phyloP scores from a whole-genome alignment of 2,329 filamentous ascomycete species.

The Coniochaeta ligniaria region DNA sequence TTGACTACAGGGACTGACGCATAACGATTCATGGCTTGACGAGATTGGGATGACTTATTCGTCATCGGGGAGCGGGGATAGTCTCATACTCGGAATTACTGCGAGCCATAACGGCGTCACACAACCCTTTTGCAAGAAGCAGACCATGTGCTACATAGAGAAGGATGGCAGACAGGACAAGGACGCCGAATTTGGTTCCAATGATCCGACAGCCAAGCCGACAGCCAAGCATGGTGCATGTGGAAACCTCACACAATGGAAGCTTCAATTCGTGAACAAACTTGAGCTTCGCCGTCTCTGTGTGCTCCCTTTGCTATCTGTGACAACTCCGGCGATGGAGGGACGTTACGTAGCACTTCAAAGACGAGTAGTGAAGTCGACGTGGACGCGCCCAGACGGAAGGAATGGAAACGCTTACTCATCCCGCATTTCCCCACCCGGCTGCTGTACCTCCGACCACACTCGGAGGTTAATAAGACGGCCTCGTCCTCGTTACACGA shows the following conservation, averaged over 20 bases:
- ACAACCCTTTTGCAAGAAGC: conserved; percentile 68
- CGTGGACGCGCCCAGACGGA: neutral
- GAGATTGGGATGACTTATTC: neutral
- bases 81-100: neutral
- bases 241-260: conserved; percentile 52
- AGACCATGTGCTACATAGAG: conserved; percentile 77
- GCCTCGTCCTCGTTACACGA: neutral
- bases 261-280: neutral
- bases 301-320: too few relatives aligned
- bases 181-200: conserved; percentile 56
- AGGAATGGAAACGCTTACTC: neutral
- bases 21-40: neutral
- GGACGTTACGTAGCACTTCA: too few relatives aligned
- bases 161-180: conserved; percentile 53
- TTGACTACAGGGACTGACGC: conserved; percentile 48
- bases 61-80: neutral
- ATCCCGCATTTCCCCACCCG: neutral
- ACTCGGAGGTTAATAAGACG: neutral
- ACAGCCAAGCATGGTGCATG: conserved; percentile 74
- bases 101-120: neutral
- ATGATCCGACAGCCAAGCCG: conserved; percentile 15
- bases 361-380: too few relatives aligned
- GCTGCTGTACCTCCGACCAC: neutral
- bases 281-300: neutral
- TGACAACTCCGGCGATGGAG: too few relatives aligned